Percentiles rank a stretch among this genome's conserved stretches.
phyloP scores from a whole-genome alignment of 306 rosid genomes.

The Trifolium repens region DNA sequence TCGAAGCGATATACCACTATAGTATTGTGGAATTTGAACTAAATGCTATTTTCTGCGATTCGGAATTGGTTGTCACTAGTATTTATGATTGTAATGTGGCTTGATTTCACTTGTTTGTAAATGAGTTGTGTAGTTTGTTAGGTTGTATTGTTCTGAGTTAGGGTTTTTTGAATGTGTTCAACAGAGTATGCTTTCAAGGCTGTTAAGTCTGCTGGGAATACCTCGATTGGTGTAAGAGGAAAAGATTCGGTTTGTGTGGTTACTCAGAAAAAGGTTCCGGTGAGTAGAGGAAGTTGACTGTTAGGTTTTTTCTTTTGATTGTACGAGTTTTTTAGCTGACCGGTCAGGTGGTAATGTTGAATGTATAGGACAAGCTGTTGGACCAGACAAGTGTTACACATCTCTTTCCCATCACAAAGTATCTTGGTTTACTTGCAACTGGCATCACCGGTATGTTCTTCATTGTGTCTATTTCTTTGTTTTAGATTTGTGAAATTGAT shows the following conservation, averaged over 20 bases:
- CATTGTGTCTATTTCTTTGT: not conserved
- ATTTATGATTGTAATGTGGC: not conserved
- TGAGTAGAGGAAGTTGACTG: conserved; percentile 48
- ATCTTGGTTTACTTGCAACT: conserved; percentile 87
- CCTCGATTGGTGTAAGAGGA: conserved; percentile 91
- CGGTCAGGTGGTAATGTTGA: conserved; percentile 24
- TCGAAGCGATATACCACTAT: not conserved
- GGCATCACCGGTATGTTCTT: conserved; percentile 70
- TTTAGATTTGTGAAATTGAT: conserved; percentile 17
- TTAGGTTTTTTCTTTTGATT: conserved; percentile 11
- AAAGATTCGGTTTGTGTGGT: conserved; percentile 95
- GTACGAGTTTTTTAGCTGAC: not conserved
- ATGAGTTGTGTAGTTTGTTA: conserved; percentile 20
- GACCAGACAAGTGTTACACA: conserved; percentile 92
- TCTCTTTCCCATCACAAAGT: conserved; percentile 87
- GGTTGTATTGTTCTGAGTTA: conserved; percentile 26
- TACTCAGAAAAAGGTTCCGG: conserved; percentile 98
- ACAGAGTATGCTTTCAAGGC: conserved; percentile 97
- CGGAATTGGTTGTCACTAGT: not conserved
- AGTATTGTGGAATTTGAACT: not conserved
- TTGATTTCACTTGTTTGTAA: conserved; percentile 28
- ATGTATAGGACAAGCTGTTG: conserved; percentile 88
- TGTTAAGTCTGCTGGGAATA: conserved; percentile 86
- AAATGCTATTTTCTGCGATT: not conserved
- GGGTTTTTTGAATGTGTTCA: conserved; percentile 39